phyloP scores from a whole-genome alignment of 176 grass and related monocot genomes.

The Oryza longistaminata region DNA sequence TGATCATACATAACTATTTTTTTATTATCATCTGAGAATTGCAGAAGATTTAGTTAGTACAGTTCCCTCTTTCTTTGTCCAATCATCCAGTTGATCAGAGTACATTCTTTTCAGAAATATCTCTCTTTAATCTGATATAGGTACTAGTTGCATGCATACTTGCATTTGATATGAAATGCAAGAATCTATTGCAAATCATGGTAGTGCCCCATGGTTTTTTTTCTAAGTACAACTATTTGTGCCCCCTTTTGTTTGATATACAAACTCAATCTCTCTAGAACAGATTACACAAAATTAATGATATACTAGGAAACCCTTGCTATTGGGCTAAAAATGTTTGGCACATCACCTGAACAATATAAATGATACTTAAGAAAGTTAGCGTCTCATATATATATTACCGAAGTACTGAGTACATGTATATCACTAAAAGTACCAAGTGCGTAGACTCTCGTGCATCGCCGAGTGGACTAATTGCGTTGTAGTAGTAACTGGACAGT shows the following conservation, averaged over 20 bases:
- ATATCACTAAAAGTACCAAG: neutral
- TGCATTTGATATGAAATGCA: neutral
- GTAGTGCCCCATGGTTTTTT: neutral
- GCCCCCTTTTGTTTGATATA: neutral
- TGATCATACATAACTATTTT: neutral
- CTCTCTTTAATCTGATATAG: neutral
- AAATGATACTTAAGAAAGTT: neutral
- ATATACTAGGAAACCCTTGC: no score
- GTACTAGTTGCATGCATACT: neutral
- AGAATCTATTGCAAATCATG: neutral
- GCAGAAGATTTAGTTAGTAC: conserved; percentile 39
- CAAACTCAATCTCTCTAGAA: no score
- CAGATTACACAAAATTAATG: no score
- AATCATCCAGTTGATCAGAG: neutral
- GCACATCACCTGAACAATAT: neutral
- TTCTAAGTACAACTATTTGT: neutral
- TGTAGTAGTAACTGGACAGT: neutral
- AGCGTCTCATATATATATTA: neutral
- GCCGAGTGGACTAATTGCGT: neutral
- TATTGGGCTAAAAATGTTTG: no score
- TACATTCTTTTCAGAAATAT: neutral
- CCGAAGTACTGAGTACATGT: neutral
- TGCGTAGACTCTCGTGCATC: neutral
- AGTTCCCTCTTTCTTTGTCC: neutral
- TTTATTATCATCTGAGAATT: conserved; percentile 26